Conservation (phyloP, 192 early-diverging fungal genomes). For the Lunasporangiospora selenospora region DNA sequence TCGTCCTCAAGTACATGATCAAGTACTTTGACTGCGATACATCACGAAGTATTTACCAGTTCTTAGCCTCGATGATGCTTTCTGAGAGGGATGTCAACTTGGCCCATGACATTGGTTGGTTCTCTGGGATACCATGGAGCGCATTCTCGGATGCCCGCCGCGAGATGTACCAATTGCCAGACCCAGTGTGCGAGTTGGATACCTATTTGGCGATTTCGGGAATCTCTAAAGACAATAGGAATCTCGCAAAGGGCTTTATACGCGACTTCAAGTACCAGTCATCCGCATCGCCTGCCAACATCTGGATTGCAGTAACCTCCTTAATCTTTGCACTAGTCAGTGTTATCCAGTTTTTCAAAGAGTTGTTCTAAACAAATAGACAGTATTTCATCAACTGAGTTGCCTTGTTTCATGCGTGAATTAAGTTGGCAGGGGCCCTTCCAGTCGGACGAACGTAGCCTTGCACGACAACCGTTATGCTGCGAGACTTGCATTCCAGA, state of each 20-base stretch:
- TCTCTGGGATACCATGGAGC: slow-evolving; percentile 4
- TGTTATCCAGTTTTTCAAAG: slow-evolving; percentile 10
- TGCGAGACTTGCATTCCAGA: too few relatives aligned
- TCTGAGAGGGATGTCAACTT: slow-evolving; percentile 9
- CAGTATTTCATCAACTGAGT: too few relatives aligned
- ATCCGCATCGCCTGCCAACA: slow-evolving; percentile 3
- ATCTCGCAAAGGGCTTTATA: background rate
- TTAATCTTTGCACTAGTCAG: slow-evolving; percentile 9
- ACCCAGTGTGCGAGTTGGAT: background rate
- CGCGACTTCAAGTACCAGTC: slow-evolving; percentile 13
- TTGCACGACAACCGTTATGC: too few relatives aligned
- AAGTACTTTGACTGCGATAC: slow-evolving; percentile 5
- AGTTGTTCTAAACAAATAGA: too few relatives aligned
- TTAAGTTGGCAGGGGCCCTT: too few relatives aligned
- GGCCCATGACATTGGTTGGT: slow-evolving; percentile 13
- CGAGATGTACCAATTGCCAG: background rate
- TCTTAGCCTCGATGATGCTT: slow-evolving; percentile 4
- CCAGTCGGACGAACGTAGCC: too few relatives aligned
- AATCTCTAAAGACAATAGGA: background rate
- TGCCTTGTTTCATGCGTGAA: too few relatives aligned
- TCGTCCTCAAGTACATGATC: slow-evolving; percentile 12
- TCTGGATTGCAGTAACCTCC: slow-evolving; percentile 6
- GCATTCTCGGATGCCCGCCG: background rate
- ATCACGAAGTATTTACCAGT: slow-evolving; percentile 8
- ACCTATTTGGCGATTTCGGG: background rate